Base-by-base conservation (phyloP, 441 rosid species). In the Pelargonium citronellum region DNA sequence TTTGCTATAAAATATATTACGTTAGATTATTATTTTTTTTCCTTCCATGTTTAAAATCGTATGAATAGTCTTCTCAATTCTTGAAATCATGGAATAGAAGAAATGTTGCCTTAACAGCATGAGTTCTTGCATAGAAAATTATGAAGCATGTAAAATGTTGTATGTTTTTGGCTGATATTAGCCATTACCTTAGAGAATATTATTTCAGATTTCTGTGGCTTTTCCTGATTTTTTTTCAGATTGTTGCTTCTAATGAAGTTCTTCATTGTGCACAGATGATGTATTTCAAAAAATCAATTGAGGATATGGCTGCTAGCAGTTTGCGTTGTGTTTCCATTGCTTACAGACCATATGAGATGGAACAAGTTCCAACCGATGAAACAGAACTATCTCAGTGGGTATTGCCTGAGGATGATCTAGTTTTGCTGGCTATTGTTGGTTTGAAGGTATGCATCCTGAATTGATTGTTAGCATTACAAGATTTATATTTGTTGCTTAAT, bases 301-400 rank as follows among this genome's bases (percentile, higher is more conserved):
- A 89, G 77, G 91, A 83, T 73, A 95, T 95, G 99, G 99, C 99
- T 67, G 72, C 90, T 57, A 7, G 85, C 64, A 92, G 98, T 84
- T 85, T 95, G 80, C 97, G 99, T 2, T 95, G 99, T 79, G 87
- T 95, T 72, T 93, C 99, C 44, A 79, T 95, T 83, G 97, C 98
- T 10, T 92, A 86, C 74, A 83, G 96, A 79, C 34, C 85, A 68
- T 85, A 69, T 85, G 97, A 88, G 66, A 43, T 39, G 49, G 88
- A 87, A 24, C 85, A 79, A 67, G 80, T 92, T 83, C 97, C 99
- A 66, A 74, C 44, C 63, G 84, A 87, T 74, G 96, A 92, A 75
- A 86, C 91, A 68, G 81, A 80, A 67, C 83, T 89, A 72, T 51
- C 81, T 67, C 78, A 76, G 49, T 95, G 99, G 99, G 78, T 64